Evolutionary conservation across 176 grass and related monocot genomes (phyloP), one percentile per base, ranked within the genome.

Genomic region (Triticum urartu): DNA sequence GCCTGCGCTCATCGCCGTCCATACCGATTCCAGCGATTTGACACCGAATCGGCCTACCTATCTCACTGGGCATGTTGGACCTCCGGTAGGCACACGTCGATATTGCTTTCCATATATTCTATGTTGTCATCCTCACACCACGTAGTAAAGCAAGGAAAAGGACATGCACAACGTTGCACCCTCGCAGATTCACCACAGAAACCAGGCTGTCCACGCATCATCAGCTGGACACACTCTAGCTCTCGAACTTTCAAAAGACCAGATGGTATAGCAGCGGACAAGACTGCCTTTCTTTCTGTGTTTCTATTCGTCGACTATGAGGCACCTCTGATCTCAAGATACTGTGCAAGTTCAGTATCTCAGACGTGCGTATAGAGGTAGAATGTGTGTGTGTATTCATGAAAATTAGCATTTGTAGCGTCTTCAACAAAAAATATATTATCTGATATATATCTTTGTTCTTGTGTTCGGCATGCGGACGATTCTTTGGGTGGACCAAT

Each of bases 1-100:
- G 9, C 80, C 85, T n/a, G 1, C 18, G 9, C 18, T 24, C 60
- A 79, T 69, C 81, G 70, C 89, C 86, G 76, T 42, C 82, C 86
- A 88, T 32, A 12, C n/a, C 3, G 26, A 75, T 86, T 40, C 71
- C 64, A 47, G 83, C 69, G 60, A 83, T 42, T 36, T 21, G 72
- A 67, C 79, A 30, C 38, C 69, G 22, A 85, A 64, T 64, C 62
- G 12, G 65, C 72, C 54, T 32, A 59, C 12, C 39, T 7, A 61
- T 54, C 79, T 58, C 18, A 43, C 35, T 48, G 5, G 40, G 35
- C 34, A 70, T 26, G 79, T 9, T 79, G 84, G 64, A 3, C 9
- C 25, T 78, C n/a, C 6, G 25, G 61, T 60, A 20, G 9, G 83
- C 36, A 17, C 81, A 64, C 74, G 12, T 72, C 39, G 5, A 15